These are phyloP conservation scores for Lentinula guzmanii DNA, from an alignment of 768 basidiomycete species.

Conservation along the genomic window DNA sequence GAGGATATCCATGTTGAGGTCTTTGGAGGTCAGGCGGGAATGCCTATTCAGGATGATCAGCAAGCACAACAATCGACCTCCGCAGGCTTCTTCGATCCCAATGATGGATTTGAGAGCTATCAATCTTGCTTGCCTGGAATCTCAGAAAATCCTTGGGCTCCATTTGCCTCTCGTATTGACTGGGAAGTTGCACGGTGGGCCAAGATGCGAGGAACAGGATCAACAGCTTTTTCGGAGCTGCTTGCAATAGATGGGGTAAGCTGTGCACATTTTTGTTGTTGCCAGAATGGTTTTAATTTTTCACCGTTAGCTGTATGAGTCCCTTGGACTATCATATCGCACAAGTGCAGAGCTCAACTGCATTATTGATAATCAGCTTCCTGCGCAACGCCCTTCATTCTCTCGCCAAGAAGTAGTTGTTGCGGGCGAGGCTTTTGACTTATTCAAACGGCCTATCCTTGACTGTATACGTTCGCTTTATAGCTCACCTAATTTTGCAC, in stretches of 20 bases:
- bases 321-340: slow-evolving; percentile 25
- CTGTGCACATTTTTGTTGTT: neutral
- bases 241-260: slow-evolving; percentile 23
- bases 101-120: neutral
- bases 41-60: neutral
- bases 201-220: slow-evolving; percentile 17
- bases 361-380: slow-evolving; percentile 20
- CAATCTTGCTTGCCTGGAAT: neutral
- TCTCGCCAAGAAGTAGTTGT: slow-evolving; percentile 18
- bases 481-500: slow-evolving; percentile 25
- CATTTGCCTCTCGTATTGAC: slow-evolving; percentile 13
- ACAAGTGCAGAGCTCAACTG: slow-evolving; percentile 23
- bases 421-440: slow-evolving; percentile 21
- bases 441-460: slow-evolving; percentile 26
- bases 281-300: neutral
- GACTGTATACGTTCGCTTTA: slow-evolving; percentile 29
- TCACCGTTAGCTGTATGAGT: slow-evolving; percentile 12
- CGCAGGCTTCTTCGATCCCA: neutral
- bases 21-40: neutral
- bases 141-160: slow-evolving; percentile 9
- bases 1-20: neutral
- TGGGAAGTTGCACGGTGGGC: slow-evolving; percentile 20
- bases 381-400: slow-evolving; percentile 19
- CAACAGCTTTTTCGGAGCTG: slow-evolving; percentile 12
- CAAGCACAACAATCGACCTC: no score